Evolutionary conservation across 441 rosid genomes (phyloP).

Genomic region (Aquilaria agallochum): DNA sequence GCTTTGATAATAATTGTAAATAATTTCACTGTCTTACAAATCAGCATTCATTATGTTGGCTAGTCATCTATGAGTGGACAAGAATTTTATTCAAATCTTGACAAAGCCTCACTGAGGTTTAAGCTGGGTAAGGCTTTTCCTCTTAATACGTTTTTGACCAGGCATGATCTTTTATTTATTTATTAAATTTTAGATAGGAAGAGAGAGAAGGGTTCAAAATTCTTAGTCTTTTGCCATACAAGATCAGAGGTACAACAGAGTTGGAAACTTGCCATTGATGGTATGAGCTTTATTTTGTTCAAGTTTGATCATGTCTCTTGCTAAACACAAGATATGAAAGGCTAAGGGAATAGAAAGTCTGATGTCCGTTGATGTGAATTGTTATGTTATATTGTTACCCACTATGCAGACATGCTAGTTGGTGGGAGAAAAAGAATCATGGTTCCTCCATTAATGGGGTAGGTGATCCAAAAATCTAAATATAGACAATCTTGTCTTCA

Average conservation of each 20-base stretch:
- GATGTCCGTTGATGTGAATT: not conserved
- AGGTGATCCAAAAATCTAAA: conserved; percentile 9
- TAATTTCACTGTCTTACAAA: conserved; percentile 25
- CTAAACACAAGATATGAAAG: not conserved
- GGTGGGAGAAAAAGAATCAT: conserved; percentile 54
- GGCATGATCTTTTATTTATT: conserved; percentile 32
- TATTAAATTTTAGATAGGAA: not conserved
- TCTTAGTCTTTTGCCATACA: too few species aligned
- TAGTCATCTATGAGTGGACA: conserved; percentile 43
- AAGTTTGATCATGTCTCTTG: not conserved
- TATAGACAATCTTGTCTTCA: not conserved
- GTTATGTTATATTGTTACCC: too few species aligned
- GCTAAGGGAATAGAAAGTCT: not conserved
- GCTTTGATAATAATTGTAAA: not conserved
- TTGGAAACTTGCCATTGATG: conserved; percentile 51
- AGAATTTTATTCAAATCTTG: conserved; percentile 34
- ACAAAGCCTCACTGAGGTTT: conserved; percentile 32
- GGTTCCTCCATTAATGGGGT: conserved; percentile 55
- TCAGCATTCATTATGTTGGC: conserved; percentile 35
- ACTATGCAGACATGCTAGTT: conserved; percentile 46
- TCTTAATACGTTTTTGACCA: conserved; percentile 10
- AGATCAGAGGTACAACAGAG: conserved; percentile 26
- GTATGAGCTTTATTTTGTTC: conserved; percentile 21
- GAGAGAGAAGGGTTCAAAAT: too few species aligned
- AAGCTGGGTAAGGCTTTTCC: conserved; percentile 31